Conservation (phyloP, 2,329 filamentous ascomycete species). For the Pyricularia grisea region DNA sequence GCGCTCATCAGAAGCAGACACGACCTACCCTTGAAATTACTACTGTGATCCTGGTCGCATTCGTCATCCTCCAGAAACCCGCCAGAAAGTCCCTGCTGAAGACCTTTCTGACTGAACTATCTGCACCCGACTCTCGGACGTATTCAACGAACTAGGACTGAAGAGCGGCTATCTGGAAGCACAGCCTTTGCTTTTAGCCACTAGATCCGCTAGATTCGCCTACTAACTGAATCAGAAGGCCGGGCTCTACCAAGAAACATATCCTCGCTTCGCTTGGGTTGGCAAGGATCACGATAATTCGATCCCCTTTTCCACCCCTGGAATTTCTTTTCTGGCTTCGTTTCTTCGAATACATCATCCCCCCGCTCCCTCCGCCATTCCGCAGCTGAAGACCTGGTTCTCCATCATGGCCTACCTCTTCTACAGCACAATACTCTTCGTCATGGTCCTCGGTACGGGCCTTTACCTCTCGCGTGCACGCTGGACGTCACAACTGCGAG, state of each 20-base stretch:
- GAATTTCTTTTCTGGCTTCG: conserved; percentile 7
- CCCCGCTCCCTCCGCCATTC: background rate
- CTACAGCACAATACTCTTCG: conserved; percentile 64
- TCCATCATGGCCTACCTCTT: conserved; percentile 67
- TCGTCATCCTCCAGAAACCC: conserved; percentile 2
- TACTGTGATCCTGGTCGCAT: background rate
- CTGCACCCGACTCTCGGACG: background rate
- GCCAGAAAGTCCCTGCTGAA: conserved; percentile 1
- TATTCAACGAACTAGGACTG: background rate
- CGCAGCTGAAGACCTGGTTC: background rate
- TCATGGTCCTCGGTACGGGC: conserved; percentile 61
- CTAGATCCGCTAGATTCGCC: background rate
- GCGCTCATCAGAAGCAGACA: background rate
- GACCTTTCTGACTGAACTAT: background rate
- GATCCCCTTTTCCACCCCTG: background rate
- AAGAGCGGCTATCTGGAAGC: background rate
- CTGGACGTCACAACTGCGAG: conserved; percentile 60
- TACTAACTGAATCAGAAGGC: background rate
- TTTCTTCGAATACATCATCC: conserved; percentile 4
- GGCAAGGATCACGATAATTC: background rate
- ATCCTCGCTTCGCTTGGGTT: background rate
- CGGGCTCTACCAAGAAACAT: background rate
- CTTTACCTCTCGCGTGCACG: conserved; percentile 71
- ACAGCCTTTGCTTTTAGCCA: background rate
- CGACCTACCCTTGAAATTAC: background rate